Evolutionary conservation across 2,329 filamentous ascomycete genomes (phyloP).

Genomic region (Paecilomyces fulvus): DNA sequence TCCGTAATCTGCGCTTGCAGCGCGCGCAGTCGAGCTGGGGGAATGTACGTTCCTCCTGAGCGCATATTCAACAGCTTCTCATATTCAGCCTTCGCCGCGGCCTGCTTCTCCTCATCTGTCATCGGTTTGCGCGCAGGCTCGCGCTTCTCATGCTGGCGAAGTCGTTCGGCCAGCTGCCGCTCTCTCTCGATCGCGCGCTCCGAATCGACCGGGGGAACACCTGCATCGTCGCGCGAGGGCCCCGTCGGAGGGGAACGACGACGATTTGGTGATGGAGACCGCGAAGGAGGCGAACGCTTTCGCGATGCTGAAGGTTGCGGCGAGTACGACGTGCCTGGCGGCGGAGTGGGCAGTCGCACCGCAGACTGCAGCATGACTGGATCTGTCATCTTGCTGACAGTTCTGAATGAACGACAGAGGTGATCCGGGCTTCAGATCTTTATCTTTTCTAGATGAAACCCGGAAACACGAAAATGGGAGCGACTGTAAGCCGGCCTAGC

Average conservation of each 20-base stretch:
- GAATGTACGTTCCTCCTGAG: constrained; percentile 93
- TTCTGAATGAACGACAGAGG: background rate
- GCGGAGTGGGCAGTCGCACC: constrained; percentile 52
- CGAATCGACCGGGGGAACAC: constrained; percentile 43
- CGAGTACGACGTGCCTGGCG: constrained; percentile 40
- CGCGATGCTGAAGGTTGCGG: constrained; percentile 42
- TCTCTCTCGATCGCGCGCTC: constrained; percentile 43
- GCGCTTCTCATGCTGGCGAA: constrained; percentile 44
- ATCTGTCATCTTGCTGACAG: constrained; percentile 29
- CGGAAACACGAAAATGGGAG: background rate
- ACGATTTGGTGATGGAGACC: constrained; percentile 45
- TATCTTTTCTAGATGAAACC: background rate
- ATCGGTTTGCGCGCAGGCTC: constrained; percentile 44
- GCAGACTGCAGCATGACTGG: constrained; percentile 45
- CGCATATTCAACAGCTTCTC: constrained; percentile 86
- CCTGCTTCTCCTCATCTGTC: constrained; percentile 76
- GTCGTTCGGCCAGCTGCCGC: constrained; percentile 44
- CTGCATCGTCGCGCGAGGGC: constrained; percentile 22
- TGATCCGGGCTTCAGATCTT: background rate
- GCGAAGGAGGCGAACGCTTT: constrained; percentile 49
- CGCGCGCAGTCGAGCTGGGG: constrained; percentile 79
- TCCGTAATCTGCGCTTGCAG: constrained; percentile 96
- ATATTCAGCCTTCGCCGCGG: constrained; percentile 83
- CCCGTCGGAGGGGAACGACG: constrained; percentile 39
- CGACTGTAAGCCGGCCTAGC: background rate